A percentile compares a stretch with the other conserved stretches of the same genome.
phyloP scores from a whole-genome alignment of 2,329 filamentous ascomycete genomes.

The Colletotrichum acutatum region DNA sequence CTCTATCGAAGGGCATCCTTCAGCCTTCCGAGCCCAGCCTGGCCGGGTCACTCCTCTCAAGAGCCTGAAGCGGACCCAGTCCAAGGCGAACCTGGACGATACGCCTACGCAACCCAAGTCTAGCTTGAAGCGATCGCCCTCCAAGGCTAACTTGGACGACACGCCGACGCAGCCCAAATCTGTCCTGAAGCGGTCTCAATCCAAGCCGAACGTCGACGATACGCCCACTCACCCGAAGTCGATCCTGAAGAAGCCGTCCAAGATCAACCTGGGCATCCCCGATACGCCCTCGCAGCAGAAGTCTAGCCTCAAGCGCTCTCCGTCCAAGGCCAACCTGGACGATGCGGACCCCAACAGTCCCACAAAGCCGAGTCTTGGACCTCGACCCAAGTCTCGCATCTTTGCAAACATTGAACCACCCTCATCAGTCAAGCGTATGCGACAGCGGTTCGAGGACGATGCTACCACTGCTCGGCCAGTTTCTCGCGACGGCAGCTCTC shows the following conservation, averaged over 20 bases:
- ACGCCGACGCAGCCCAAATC: conserved; percentile 34
- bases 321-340: conserved; percentile 72
- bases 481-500: conserved; percentile 61
- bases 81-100: conserved; percentile 56
- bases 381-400: conserved; percentile 24
- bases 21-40: conserved; percentile 74
- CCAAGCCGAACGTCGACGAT: conserved; percentile 43
- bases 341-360: conserved; percentile 62
- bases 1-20: conserved; percentile 88
- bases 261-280: conserved; percentile 70
- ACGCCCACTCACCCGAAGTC: conserved; percentile 31
- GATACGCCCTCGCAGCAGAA: conserved; percentile 55
- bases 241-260: conserved; percentile 62
- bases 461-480: conserved; percentile 71
- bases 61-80: conserved; percentile 54
- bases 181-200: conserved; percentile 60
- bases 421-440: conserved; percentile 75
- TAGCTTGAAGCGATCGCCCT: conserved; percentile 46
- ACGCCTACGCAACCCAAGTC: conserved; percentile 48
- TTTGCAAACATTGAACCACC: conserved; percentile 41
- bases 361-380: conserved; percentile 35
- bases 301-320: conserved; percentile 46
- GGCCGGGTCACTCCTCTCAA: conserved; percentile 62
- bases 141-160: conserved; percentile 48
- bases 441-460: conserved; percentile 75